Conservation (phyloP, 108 stramenopile genomes). For the Nannochloropsis granulata region DNA sequence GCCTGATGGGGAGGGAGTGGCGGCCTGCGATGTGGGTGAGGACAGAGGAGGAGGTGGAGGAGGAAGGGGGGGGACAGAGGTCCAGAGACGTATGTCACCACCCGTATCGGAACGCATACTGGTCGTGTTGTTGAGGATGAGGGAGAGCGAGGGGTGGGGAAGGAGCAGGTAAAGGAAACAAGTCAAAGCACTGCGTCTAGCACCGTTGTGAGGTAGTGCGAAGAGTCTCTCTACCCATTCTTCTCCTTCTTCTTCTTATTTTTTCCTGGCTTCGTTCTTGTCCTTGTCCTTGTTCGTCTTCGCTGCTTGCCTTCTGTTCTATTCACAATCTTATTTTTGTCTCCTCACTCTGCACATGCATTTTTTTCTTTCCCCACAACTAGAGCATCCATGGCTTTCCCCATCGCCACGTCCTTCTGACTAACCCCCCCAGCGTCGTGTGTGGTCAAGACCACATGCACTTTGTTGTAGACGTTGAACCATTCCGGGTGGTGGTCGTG, state of each 20-base stretch:
- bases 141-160: not conserved
- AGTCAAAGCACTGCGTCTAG: not conserved
- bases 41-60: not conserved
- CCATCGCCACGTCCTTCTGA: conserved; percentile 14
- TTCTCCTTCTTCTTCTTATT: too few relatives aligned
- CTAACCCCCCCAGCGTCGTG: conserved; percentile 14
- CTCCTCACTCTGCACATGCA: not conserved
- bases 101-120: not conserved
- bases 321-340: not conserved
- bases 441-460: conserved; percentile 34
- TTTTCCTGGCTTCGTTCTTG: too few relatives aligned
- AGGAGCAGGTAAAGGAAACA: not conserved
- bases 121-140: not conserved
- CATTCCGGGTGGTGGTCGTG: conserved; percentile 94
- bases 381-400: conserved; percentile 2
- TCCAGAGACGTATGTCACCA: not conserved
- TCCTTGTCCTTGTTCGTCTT: too few relatives aligned
- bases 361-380: not conserved
- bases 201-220: too few relatives aligned
- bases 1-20: not conserved
- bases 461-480: conserved; percentile 89
- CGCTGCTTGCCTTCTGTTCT: too few relatives aligned
- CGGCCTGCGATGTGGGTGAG: not conserved
- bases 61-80: not conserved
- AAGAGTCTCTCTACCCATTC: too few relatives aligned